Percentiles rank a stretch among this genome's conserved stretches.
These are phyloP conservation scores for Ceratocystis cubensis DNA, from an alignment of 2,329 filamentous ascomycete species.

Conservation along the genomic window DNA sequence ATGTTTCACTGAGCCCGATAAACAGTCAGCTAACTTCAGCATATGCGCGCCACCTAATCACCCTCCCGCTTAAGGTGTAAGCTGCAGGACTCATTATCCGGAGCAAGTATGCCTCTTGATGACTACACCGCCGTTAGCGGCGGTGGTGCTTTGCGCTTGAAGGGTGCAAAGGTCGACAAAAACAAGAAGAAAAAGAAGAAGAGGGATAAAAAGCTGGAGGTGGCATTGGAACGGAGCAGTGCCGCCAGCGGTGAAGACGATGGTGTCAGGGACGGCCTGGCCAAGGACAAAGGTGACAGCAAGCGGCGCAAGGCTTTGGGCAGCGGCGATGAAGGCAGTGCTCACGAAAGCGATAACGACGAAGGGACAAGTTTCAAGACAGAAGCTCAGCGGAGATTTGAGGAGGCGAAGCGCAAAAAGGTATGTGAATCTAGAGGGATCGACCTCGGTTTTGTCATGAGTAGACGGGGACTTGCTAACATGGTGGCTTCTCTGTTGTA, in stretches of 20 bases:
- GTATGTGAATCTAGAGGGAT: constrained; percentile 37
- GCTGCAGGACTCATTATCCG: background rate
- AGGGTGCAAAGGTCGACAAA: constrained; percentile 56
- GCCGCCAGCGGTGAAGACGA: constrained; percentile 17
- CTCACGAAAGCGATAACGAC: constrained; percentile 24
- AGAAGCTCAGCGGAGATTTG: constrained; percentile 67
- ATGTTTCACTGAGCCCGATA: background rate
- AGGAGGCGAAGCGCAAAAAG: constrained; percentile 69
- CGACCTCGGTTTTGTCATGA: background rate
- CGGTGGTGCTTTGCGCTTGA: constrained; percentile 71
- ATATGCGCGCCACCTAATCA: background rate
- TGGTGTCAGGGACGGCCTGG: constrained; percentile 22
- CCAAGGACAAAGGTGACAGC: constrained; percentile 24
- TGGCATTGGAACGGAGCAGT: constrained; percentile 26
- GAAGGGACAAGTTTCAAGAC: constrained; percentile 49
- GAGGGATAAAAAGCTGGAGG: constrained; percentile 33
- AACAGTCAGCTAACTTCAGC: background rate
- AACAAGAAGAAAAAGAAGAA: constrained; percentile 53
- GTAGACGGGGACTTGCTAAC: constrained; percentile 8
- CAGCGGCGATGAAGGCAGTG: constrained; percentile 17
- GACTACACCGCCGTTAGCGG: constrained; percentile 56
- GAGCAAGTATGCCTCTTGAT: constrained; percentile 50
- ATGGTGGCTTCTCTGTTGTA: constrained; percentile 28
- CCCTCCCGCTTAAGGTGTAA: background rate
- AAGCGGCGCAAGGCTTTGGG: constrained; percentile 24